These are phyloP conservation scores for Tylopilus vinaceipallidus DNA, from an alignment of 768 basidiomycete genomes.

Conservation along the genomic window DNA sequence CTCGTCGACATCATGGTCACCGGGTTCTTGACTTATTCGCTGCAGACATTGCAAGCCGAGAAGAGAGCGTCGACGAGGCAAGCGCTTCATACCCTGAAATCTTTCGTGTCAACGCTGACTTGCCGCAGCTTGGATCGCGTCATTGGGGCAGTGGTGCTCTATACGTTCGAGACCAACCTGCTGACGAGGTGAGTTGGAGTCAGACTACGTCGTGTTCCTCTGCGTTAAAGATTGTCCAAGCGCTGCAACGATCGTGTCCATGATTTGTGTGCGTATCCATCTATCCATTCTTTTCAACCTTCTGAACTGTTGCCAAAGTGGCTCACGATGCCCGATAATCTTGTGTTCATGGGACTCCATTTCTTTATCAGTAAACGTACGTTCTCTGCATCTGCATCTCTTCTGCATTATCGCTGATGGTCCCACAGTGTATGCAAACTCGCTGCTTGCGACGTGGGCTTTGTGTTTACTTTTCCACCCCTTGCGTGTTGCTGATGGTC, in stretches of 20 bases:
- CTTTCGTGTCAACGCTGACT: background rate
- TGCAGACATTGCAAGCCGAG: constrained; percentile 39
- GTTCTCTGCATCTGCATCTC: background rate
- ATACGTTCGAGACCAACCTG: constrained; percentile 53
- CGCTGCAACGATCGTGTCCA: constrained; percentile 40
- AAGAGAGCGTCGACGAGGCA: constrained; percentile 41
- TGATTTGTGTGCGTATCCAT: constrained; percentile 38
- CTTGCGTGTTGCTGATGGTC: background rate
- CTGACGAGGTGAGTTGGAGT: constrained; percentile 47
- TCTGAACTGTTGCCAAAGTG: constrained; percentile 32
- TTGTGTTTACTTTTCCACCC: background rate
- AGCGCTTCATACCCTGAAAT: background rate
- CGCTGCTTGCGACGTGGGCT: constrained; percentile 43
- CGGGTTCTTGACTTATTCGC: constrained; percentile 40
- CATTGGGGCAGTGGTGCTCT: constrained; percentile 46
- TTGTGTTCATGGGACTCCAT: constrained; percentile 53
- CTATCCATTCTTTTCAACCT: background rate
- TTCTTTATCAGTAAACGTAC: constrained; percentile 52
- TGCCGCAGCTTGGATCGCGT: constrained; percentile 43
- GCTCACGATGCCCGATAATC: constrained; percentile 44
- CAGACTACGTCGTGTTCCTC: background rate
- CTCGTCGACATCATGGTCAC: constrained; percentile 51
- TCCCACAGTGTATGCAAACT: constrained; percentile 47
- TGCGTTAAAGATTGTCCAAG: constrained; percentile 18
- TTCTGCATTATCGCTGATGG: background rate